Conservation (phyloP, 257 asterid genomes). For the Solanum chiquidenum region DNA sequence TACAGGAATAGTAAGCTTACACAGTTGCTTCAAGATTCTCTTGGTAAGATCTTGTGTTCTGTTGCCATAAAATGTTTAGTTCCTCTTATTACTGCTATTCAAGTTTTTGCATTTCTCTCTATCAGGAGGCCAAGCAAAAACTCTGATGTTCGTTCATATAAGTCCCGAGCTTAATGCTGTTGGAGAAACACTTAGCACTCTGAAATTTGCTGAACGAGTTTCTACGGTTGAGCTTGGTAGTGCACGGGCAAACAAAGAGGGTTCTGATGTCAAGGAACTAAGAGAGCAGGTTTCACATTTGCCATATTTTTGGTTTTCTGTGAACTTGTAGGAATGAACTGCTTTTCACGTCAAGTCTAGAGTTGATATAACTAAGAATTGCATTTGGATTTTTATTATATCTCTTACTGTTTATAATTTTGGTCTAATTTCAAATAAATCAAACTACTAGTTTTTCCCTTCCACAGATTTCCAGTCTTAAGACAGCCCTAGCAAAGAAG, state of each 20-base stretch:
- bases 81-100: not conserved
- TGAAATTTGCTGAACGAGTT: conserved; percentile 88
- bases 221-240: conserved; percentile 78
- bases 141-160: conserved; percentile 78
- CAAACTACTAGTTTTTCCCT: not conserved
- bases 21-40: conserved; percentile 78
- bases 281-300: conserved; percentile 61
- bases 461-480: conserved; percentile 55
- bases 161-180: conserved; percentile 69
- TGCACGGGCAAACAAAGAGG: conserved; percentile 65
- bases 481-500: conserved; percentile 58
- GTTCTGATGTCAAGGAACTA: conserved; percentile 58
- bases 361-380: not conserved
- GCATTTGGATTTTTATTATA: not conserved
- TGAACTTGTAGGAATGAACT: not conserved
- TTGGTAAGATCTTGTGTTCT: conserved; percentile 36
- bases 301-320: not conserved
- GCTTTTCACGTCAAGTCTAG: not conserved
- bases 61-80: not conserved
- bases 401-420: not conserved
- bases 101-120: not conserved
- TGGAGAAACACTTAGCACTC: conserved; percentile 75
- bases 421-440: not conserved
- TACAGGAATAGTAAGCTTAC: conserved; percentile 89
- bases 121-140: conserved; percentile 82